These are phyloP conservation scores for Mucuna pruriens DNA, from an alignment of 306 rosid species.

Conservation along the genomic window DNA sequence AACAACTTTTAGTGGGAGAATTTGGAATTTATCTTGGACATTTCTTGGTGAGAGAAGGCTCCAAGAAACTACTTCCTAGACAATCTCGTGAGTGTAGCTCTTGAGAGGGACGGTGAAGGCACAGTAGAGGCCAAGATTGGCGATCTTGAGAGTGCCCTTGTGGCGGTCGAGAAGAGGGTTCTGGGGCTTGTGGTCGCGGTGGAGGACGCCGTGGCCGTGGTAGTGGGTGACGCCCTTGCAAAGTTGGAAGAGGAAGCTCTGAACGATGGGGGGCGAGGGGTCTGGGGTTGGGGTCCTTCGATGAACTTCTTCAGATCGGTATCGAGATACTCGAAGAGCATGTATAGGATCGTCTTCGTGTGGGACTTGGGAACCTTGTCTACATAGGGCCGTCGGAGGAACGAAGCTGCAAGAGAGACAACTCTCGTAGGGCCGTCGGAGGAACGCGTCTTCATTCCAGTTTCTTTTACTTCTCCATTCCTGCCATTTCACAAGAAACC, in stretches of 20 bases:
- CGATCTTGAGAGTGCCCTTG: conserved; percentile 82
- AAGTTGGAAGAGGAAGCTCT: conserved; percentile 87
- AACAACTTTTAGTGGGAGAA: conserved; percentile 86
- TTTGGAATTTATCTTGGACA: conserved; percentile 88
- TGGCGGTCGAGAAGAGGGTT: conserved; percentile 80
- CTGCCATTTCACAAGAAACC: no score
- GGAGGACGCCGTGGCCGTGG: conserved; percentile 92
- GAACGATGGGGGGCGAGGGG: conserved; percentile 61
- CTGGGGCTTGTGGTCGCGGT: conserved; percentile 93
- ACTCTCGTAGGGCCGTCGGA: conserved; percentile 91
- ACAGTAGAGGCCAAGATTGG: conserved; percentile 86
- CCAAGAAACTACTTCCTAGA: conserved; percentile 71
- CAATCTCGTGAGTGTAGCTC: conserved; percentile 95
- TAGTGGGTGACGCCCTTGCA: conserved; percentile 96
- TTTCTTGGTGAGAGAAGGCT: conserved; percentile 87
- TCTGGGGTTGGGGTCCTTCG: conserved; percentile 70
- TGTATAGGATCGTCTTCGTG: conserved; percentile 76
- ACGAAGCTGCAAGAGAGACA: conserved; percentile 90
- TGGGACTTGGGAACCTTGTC: conserved; percentile 50
- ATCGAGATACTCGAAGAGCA: conserved; percentile 88
- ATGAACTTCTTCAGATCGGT: conserved; percentile 93
- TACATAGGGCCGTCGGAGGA: conserved; percentile 78
- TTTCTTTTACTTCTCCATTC: conserved; percentile 93
- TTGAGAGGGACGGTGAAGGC: conserved; percentile 96
- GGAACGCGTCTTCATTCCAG: conserved; percentile 97